Conservation (phyloP, 306 rosid species). For the Glycyrrhiza uralensis region DNA sequence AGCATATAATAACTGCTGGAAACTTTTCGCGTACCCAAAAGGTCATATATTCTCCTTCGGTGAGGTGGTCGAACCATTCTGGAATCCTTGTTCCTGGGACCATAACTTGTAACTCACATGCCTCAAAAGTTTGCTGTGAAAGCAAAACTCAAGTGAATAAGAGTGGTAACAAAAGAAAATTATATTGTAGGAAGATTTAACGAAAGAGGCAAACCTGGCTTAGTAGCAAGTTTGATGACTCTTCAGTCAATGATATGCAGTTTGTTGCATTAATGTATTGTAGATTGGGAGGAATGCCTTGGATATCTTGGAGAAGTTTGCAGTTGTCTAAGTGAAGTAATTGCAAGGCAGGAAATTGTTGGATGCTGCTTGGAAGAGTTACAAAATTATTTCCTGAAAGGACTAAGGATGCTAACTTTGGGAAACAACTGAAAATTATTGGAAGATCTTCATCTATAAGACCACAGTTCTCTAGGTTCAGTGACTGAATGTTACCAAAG, state of each 20-base stretch:
- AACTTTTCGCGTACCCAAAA: too few relatives aligned
- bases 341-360: slow-evolving; percentile 6
- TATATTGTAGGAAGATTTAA: neutral
- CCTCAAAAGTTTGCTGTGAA: too few relatives aligned
- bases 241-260: slow-evolving; percentile 27
- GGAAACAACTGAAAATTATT: slow-evolving; percentile 27
- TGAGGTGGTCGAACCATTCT: too few relatives aligned
- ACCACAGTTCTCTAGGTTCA: slow-evolving; percentile 28
- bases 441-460: slow-evolving; percentile 37
- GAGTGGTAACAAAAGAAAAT: neutral
- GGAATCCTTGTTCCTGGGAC: too few relatives aligned
- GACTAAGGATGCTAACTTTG: slow-evolving; percentile 10
- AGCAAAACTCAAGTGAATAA: neutral
- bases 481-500: slow-evolving; percentile 18
- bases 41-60: too few relatives aligned
- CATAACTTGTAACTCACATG: too few relatives aligned
- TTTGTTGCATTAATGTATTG: slow-evolving; percentile 21
- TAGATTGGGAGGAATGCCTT: slow-evolving; percentile 17
- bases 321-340: slow-evolving; percentile 31
- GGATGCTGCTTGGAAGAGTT: slow-evolving; percentile 23
- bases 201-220: too few relatives aligned
- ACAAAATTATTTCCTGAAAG: slow-evolving; percentile 28
- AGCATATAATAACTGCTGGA: too few relatives aligned
- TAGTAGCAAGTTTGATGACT: too few relatives aligned
- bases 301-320: slow-evolving; percentile 21